Evolutionary conservation across 2,329 filamentous ascomycete species (phyloP).

Genomic region (Paraphaeosphaeria sporulosa): DNA sequence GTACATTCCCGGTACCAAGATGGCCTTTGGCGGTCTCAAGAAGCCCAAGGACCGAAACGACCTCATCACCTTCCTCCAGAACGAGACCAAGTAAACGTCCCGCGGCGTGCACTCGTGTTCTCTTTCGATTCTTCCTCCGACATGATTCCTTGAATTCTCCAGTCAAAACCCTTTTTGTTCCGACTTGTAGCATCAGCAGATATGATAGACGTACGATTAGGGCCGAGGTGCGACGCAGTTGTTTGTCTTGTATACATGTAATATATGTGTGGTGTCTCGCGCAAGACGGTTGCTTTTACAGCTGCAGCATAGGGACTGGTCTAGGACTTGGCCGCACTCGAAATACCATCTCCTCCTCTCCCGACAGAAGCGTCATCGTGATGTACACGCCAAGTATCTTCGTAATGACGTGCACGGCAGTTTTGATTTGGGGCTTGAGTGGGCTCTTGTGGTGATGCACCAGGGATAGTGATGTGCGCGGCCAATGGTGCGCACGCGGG

Average conservation of each 20-base stretch:
- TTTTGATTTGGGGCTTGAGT: too few species aligned
- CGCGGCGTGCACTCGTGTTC: slow-evolving; percentile 30
- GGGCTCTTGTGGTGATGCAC: too few species aligned
- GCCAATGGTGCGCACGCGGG: slow-evolving; percentile 25
- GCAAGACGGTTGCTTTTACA: slow-evolving; percentile 40
- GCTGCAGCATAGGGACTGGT: slow-evolving; percentile 45
- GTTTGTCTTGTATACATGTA: slow-evolving; percentile 40
- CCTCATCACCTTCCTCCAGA: slow-evolving; percentile 85
- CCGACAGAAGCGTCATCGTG: not conserved
- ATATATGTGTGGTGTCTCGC: slow-evolving; percentile 47
- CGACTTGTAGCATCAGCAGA: slow-evolving; percentile 46
- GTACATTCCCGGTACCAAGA: slow-evolving; percentile 99
- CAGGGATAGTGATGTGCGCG: not conserved
- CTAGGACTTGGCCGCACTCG: slow-evolving; percentile 46
- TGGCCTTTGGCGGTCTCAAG: slow-evolving; percentile 99
- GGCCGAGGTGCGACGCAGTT: slow-evolving; percentile 31
- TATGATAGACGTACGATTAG: slow-evolving; percentile 52
- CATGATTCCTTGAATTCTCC: slow-evolving; percentile 39
- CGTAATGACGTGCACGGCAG: not conserved
- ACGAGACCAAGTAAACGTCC: slow-evolving; percentile 71
- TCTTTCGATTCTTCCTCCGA: slow-evolving; percentile 20
- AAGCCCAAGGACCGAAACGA: slow-evolving; percentile 99
- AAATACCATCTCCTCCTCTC: slow-evolving; percentile 45
- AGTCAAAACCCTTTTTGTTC: slow-evolving; percentile 27
- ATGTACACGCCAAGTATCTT: not conserved